These are phyloP conservation scores for Cucurbitaria berberidis DNA, from an alignment of 2,329 filamentous ascomycete genomes.

Conservation along the genomic window DNA sequence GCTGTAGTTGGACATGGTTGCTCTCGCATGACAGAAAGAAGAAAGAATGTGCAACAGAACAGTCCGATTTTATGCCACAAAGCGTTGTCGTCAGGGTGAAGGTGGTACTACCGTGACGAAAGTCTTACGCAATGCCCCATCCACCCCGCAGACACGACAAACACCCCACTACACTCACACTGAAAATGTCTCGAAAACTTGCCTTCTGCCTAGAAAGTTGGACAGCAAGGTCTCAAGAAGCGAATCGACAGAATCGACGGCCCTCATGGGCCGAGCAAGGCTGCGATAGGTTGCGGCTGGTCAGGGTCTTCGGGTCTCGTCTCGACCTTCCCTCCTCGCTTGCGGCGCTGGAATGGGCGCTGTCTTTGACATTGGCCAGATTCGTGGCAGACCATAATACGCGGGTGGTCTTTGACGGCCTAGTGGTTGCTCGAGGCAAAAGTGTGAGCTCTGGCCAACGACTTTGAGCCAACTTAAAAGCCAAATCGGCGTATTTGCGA, in stretches of 20 bases:
- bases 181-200: background rate
- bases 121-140: conserved; percentile 13
- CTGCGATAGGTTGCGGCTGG: background rate
- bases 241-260: background rate
- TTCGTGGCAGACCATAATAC: background rate
- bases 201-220: background rate
- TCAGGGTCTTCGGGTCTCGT: background rate
- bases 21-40: background rate
- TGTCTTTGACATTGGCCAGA: background rate
- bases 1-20: conserved; percentile 5
- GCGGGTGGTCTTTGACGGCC: too few relatives aligned
- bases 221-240: background rate
- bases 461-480: too few relatives aligned
- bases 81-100: background rate
- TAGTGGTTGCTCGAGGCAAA: background rate
- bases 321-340: background rate
- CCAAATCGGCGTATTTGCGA: too few relatives aligned
- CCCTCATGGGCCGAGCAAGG: background rate
- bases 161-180: background rate
- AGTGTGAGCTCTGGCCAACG: background rate
- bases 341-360: background rate
- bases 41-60: background rate
- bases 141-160: background rate
- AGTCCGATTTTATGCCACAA: background rate
- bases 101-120: conserved; percentile 5